Base-by-base conservation (phyloP, 2,329 filamentous ascomycete species). In the Graphilbum fragrans region DNA sequence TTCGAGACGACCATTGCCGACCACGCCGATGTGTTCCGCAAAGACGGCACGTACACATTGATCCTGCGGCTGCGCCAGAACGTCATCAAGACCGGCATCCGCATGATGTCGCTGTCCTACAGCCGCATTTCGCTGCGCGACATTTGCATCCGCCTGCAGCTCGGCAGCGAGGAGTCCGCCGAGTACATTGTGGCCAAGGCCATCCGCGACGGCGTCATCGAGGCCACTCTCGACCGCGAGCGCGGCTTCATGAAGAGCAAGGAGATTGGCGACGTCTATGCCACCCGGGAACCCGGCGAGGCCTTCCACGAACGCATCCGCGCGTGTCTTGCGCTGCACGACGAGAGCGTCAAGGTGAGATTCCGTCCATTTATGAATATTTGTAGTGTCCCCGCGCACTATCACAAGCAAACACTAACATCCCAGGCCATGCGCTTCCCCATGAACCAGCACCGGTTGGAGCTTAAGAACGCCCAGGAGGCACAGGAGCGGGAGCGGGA, bases 171-270 rank as follows among this genome's bases (percentile, higher is more conserved):
- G 60, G 92, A 98, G 69, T 94, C 86, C 34, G 92, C 92, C 11
- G 92, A 98, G 66, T 98, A 98, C 63, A 98, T 98, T 59, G 92
- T 96, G 29, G 92, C 92, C 50, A 98, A 98, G 71, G 92, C 92
- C 2, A 98, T 98, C 52, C 78, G 92, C 18, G 92, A 98, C 55
- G 92, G 92, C 45, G 92, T 96, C 42, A 96, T 96, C 44, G 90
- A 96, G 69, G 90, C 90, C 27, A 88, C 83, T 2, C 69, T 96
- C 47, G 90, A 98, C 59, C 84, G 94, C 48, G 88, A 96, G 69
- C 80, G 81, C 49, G 92, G 92, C 0, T 96, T 86, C 66, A 95
- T 96, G 87, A 94, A 94, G 77, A 95, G 88, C 62, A 94, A 94
- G 70, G 87, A 95, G 53, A 74, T 94, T 25, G 86, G 88, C 35